These are phyloP conservation scores for Myxozyma vanderwaltii DNA, from an alignment of 805 yeast species.

Conservation along the genomic window DNA sequence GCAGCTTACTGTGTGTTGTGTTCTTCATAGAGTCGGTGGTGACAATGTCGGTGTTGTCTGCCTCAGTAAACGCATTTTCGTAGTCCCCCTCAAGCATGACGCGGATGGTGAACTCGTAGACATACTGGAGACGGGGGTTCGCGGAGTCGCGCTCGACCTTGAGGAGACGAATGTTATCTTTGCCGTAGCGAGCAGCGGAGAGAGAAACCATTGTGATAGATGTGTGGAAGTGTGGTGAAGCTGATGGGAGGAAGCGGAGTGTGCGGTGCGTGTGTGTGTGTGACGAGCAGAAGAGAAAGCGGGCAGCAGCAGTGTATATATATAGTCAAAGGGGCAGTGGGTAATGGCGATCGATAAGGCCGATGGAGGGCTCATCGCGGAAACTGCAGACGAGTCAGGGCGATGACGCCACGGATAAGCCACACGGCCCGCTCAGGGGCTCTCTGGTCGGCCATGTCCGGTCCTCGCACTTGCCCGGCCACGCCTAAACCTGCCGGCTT, in stretches of 20 bases:
- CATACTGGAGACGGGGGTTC: slow-evolving; percentile 72
- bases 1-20: slow-evolving; percentile 27
- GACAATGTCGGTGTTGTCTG: slow-evolving; percentile 85
- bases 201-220: slow-evolving; percentile 26
- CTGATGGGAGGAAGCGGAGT: not conserved
- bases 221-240: not conserved
- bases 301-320: not conserved
- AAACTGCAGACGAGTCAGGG: not conserved
- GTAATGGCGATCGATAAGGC: not conserved
- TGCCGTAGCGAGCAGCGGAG: slow-evolving; percentile 73
- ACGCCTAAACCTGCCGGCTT: not conserved
- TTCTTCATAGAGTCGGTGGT: slow-evolving; percentile 57
- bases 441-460: slow-evolving; percentile 25
- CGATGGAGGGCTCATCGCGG: not conserved
- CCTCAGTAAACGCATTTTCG: slow-evolving; percentile 79
- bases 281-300: not conserved
- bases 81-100: slow-evolving; percentile 76
- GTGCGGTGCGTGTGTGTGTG: not conserved
- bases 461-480: slow-evolving; percentile 4
- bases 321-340: not conserved
- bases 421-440: slow-evolving; percentile 4
- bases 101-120: slow-evolving; percentile 81
- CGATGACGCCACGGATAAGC: not conserved
- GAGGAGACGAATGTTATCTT: slow-evolving; percentile 87
- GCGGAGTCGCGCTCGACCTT: slow-evolving; percentile 79